A percentile compares a stretch with the other conserved stretches of the same genome.
phyloP scores from a whole-genome alignment of 2,329 filamentous ascomycete genomes.

The Fusarium sp. region DNA sequence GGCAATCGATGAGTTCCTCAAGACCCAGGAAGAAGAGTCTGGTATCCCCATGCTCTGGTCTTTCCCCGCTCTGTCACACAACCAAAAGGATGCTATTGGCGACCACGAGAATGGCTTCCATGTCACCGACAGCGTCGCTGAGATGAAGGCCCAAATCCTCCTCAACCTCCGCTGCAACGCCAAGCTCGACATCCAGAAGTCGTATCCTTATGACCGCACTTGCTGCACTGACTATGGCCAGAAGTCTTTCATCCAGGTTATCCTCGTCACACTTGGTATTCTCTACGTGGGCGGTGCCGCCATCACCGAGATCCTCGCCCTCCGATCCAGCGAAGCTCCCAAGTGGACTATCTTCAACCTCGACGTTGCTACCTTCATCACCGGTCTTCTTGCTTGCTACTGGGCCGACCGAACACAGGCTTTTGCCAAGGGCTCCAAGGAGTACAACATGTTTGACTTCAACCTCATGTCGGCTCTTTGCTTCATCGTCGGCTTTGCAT shows the following conservation, averaged over 20 bases:
- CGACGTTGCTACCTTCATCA: constrained; percentile 43
- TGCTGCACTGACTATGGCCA: constrained; percentile 65
- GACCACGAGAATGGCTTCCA: constrained; percentile 49
- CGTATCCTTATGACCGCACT: constrained; percentile 62
- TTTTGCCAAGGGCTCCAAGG: constrained; percentile 48
- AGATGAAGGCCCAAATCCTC: constrained; percentile 57
- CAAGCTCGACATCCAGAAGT: constrained; percentile 50
- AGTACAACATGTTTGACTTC: constrained; percentile 43
- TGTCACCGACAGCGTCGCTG: constrained; percentile 47
- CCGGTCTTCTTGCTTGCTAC: constrained; percentile 47
- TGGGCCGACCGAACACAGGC: constrained; percentile 50
- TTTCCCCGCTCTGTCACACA: constrained; percentile 28
- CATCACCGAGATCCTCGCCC: constrained; percentile 24
- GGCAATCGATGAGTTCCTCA: constrained; percentile 38
- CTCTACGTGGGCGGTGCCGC: constrained; percentile 37
- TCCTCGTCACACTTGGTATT: constrained; percentile 37
- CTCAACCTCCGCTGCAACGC: constrained; percentile 68
- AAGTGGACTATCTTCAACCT: constrained; percentile 37
- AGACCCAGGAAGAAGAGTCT: constrained; percentile 21
- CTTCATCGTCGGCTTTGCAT: constrained; percentile 29
- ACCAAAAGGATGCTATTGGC: constrained; percentile 33
- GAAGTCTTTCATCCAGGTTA: constrained; percentile 42
- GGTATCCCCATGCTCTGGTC: constrained; percentile 43
- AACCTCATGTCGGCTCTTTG: constrained; percentile 36
- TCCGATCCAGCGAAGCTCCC: constrained; percentile 27